phyloP scores from a whole-genome alignment of 2,329 filamentous ascomycete genomes.

The Colletotrichum kahawae region DNA sequence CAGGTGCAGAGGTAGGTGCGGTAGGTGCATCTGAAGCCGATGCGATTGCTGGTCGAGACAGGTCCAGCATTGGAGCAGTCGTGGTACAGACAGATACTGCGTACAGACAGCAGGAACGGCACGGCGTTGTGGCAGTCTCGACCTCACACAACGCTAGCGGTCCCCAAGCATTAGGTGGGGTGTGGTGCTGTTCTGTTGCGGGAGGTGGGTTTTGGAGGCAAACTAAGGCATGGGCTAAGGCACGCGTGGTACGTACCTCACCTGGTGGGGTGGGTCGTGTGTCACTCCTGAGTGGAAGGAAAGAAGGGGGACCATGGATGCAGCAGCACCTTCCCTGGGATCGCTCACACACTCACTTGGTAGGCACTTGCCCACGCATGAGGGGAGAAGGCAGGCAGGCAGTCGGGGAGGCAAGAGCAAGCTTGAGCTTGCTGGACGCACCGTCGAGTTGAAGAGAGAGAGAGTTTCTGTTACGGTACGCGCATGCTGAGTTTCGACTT shows the following conservation, averaged over 20 bases:
- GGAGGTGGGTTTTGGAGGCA: conserved; percentile 17
- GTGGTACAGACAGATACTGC: background rate
- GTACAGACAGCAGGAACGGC: background rate
- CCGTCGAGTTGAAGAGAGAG: background rate
- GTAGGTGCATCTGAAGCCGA: background rate
- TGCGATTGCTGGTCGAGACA: background rate
- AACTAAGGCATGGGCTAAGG: conserved; percentile 10
- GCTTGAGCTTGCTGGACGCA: background rate
- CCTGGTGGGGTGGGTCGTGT: background rate
- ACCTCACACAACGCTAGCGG: background rate
- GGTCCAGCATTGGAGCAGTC: background rate
- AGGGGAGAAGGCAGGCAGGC: background rate
- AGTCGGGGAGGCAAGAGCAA: background rate
- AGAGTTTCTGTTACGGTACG: background rate
- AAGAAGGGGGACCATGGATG: background rate
- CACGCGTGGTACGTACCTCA: conserved; percentile 8
- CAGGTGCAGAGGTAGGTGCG: background rate
- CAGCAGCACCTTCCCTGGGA: background rate
- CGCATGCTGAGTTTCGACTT: background rate
- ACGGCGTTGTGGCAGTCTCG: background rate
- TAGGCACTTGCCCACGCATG: background rate
- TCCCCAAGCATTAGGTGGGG: background rate
- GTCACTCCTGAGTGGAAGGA: background rate
- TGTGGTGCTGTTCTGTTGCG: conserved; percentile 12
- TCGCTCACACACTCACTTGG: background rate